These are phyloP conservation scores for Sphagnurus paluster DNA, from an alignment of 1,284 basidiomycete species.

Conservation along the genomic window DNA sequence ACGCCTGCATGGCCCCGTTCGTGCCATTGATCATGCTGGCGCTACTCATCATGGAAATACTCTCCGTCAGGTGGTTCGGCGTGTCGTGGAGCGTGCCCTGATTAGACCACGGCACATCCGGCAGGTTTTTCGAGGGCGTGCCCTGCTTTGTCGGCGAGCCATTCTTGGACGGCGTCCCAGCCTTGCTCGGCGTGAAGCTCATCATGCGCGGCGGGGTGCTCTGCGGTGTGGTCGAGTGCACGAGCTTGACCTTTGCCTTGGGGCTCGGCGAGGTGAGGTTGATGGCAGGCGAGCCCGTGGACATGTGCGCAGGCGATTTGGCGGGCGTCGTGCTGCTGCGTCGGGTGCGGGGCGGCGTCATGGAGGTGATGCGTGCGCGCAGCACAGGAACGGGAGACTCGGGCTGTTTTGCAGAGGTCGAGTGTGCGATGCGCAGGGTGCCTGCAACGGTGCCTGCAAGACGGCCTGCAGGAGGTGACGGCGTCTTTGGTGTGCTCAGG, in stretches of 20 bases:
- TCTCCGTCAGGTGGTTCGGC: slow-evolving; percentile 12
- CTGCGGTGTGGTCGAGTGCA: slow-evolving; percentile 19
- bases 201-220: slow-evolving; percentile 24
- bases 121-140: slow-evolving; percentile 12
- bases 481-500: slow-evolving; percentile 4
- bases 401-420: slow-evolving; percentile 15
- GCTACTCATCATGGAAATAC: slow-evolving; percentile 13
- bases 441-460: slow-evolving; percentile 16
- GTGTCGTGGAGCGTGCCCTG: slow-evolving; percentile 10
- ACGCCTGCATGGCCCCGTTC: slow-evolving; percentile 25
- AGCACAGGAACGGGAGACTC: slow-evolving; percentile 15
- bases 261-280: slow-evolving; percentile 34
- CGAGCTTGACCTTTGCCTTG: slow-evolving; percentile 23
- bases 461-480: slow-evolving; percentile 3
- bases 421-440: slow-evolving; percentile 27
- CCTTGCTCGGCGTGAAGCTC: slow-evolving; percentile 5
- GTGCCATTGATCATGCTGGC: slow-evolving; percentile 7
- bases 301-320: slow-evolving; percentile 22
- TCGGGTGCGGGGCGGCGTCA: slow-evolving; percentile 34
- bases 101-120: slow-evolving; percentile 15
- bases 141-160: too few relatives aligned
- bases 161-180: too few relatives aligned
- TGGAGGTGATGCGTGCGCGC: slow-evolving; percentile 30
- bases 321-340: slow-evolving; percentile 17
- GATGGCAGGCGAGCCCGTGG: slow-evolving; percentile 28